phyloP scores from a whole-genome alignment of 352 stramenopile genomes.

The Globisporangium carolinianum region DNA sequence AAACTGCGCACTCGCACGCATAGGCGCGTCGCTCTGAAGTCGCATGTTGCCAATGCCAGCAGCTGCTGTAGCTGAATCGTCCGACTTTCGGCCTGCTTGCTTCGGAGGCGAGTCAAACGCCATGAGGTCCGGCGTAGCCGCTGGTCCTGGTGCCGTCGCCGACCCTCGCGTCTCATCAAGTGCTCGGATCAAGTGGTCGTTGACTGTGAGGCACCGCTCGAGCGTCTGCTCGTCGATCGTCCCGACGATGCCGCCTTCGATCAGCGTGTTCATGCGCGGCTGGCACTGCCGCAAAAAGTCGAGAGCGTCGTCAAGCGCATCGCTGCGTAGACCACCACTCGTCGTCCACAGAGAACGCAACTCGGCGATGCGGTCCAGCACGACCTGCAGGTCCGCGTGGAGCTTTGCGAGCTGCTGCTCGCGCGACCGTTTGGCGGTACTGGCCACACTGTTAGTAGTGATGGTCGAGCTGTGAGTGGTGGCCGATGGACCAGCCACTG shows the following conservation, averaged over 20 bases:
- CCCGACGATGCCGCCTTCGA: constrained; percentile 78
- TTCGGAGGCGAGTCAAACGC: constrained; percentile 48
- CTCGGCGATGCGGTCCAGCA: constrained; percentile 62
- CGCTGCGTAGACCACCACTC: constrained; percentile 18
- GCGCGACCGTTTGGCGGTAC: constrained; percentile 19
- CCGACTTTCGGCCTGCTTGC: too few species aligned
- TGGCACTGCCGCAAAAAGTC: constrained; percentile 83
- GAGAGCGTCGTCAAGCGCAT: constrained; percentile 59
- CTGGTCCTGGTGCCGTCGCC: not conserved
- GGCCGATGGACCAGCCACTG: too few species aligned
- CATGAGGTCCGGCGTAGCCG: constrained; percentile 35
- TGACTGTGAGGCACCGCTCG: constrained; percentile 81
- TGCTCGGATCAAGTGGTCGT: constrained; percentile 76
- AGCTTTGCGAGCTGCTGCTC: constrained; percentile 72
- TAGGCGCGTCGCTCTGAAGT: too few species aligned
- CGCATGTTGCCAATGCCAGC: too few species aligned
- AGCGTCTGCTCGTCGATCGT: constrained; percentile 79
- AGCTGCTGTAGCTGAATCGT: too few species aligned
- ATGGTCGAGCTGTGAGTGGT: not conserved
- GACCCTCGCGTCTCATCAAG: constrained; percentile 39
- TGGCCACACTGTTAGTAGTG: constrained; percentile 1
- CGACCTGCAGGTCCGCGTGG: constrained; percentile 52
- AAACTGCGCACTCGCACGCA: too few species aligned
- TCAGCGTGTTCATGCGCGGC: constrained; percentile 83
- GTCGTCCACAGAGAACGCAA: constrained; percentile 29